These are phyloP conservation scores for Tetratostichococcus sp. DNA, from an alignment of 139 green algal species.

Conservation along the genomic window DNA sequence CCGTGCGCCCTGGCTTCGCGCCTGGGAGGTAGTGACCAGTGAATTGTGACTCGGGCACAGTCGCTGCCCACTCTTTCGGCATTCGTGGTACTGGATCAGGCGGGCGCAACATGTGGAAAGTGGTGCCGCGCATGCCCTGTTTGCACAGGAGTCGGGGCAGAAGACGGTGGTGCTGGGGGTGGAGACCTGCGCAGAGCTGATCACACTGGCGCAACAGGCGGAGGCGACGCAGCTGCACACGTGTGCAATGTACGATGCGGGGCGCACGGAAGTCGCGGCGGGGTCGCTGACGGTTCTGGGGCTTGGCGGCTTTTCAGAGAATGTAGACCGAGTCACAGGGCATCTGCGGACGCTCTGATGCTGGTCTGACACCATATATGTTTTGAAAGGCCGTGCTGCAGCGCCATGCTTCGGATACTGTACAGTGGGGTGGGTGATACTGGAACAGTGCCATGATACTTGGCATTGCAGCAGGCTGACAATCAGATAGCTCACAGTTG, in stretches of 20 bases:
- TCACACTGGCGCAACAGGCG: neutral
- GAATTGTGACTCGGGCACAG: no score
- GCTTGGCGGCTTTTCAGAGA: slow-evolving; percentile 11
- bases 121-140: no score
- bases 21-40: slow-evolving; percentile 17
- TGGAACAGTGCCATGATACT: no score
- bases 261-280: slow-evolving; percentile 12
- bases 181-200: slow-evolving; percentile 1
- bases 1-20: slow-evolving; percentile 10
- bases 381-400: no score
- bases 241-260: slow-evolving; percentile 18
- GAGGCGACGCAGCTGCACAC: slow-evolving; percentile 2
- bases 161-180: slow-evolving; percentile 20
- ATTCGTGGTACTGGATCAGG: no score
- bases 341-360: slow-evolving; percentile 7
- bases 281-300: slow-evolving; percentile 20
- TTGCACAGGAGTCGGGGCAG: slow-evolving; percentile 15
- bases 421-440: no score
- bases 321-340: slow-evolving; percentile 14
- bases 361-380: no score
- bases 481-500: no score
- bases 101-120: no score
- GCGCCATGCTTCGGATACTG: no score
- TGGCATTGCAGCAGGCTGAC: no score
- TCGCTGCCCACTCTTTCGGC: no score